Evolutionary conservation across 345 rosid species (phyloP).

Genomic region (Clarkia xantiana): DNA sequence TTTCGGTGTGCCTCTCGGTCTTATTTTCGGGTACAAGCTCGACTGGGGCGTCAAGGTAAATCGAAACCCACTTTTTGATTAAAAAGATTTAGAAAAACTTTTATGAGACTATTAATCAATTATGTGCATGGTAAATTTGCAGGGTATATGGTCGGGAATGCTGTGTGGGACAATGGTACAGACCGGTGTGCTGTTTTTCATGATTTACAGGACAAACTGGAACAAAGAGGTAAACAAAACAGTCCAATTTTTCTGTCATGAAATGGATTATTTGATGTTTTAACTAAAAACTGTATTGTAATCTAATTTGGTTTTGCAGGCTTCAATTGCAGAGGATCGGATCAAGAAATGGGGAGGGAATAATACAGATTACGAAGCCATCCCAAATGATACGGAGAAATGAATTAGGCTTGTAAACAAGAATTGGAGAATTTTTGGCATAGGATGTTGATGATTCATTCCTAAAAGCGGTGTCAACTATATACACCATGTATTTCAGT

Average conservation of each 20-base stretch:
- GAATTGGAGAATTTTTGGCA: too few species aligned
- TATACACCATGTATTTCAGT: too few species aligned
- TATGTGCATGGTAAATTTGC: not conserved
- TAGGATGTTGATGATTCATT: too few species aligned
- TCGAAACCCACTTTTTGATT: not conserved
- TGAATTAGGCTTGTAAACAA: too few species aligned
- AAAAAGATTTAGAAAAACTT: too few species aligned
- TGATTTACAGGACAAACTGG: constrained; percentile 3
- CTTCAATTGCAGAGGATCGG: not conserved
- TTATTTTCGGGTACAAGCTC: constrained; percentile 30
- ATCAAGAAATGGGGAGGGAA: not conserved
- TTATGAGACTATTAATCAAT: too few species aligned
- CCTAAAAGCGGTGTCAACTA: too few species aligned
- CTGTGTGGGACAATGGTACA: constrained; percentile 2
- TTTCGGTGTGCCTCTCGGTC: constrained; percentile 35
- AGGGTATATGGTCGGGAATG: constrained; percentile 8
- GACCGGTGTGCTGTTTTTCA: not conserved
- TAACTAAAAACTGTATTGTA: not conserved
- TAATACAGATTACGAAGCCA: too few species aligned
- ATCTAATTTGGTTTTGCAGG: not conserved
- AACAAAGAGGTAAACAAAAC: constrained; percentile 4
- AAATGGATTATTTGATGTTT: not conserved
- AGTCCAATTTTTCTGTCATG: not conserved
- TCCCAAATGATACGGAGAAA: too few species aligned
- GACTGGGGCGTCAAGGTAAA: constrained; percentile 23